Evolutionary conservation across 1,139 yeast species (phyloP).

Genomic region (Magnusiomyces magnusii): DNA sequence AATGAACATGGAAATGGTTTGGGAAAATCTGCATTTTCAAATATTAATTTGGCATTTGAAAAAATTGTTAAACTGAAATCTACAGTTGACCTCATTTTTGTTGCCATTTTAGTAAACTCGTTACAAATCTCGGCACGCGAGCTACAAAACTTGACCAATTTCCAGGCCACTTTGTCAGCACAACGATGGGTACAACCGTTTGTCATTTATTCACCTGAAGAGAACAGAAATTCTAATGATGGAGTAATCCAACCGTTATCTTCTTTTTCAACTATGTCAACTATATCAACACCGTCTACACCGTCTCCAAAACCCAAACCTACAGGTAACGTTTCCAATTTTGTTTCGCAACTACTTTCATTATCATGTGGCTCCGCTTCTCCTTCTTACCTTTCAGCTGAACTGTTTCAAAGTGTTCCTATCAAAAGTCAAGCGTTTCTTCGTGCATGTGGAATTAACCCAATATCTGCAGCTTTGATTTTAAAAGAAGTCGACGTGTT

Average conservation of each 20-base stretch:
- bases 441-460: slow-evolving; percentile 12
- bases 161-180: slow-evolving; percentile 10
- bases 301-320: slow-evolving; percentile 3
- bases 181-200: slow-evolving; percentile 15
- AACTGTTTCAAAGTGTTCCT: slow-evolving; percentile 9
- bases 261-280: no score
- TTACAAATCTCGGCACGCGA: slow-evolving; percentile 4
- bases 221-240: slow-evolving; percentile 6
- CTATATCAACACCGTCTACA: neutral
- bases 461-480: slow-evolving; percentile 12
- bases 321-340: neutral
- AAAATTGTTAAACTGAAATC: slow-evolving; percentile 7
- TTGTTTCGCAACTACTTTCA: neutral
- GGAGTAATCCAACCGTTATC: no score
- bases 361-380: neutral
- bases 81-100: slow-evolving; percentile 11
- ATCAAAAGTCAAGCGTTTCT: slow-evolving; percentile 10
- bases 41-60: neutral
- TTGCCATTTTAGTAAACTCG: slow-evolving; percentile 1
- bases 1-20: neutral
- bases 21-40: neutral
- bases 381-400: neutral
- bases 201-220: slow-evolving; percentile 3
- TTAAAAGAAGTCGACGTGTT: slow-evolving; percentile 6
- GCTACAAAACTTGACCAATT: slow-evolving; percentile 1